phyloP scores from a whole-genome alignment of 164 flowering plant genomes.

The Stephania cephalantha region DNA sequence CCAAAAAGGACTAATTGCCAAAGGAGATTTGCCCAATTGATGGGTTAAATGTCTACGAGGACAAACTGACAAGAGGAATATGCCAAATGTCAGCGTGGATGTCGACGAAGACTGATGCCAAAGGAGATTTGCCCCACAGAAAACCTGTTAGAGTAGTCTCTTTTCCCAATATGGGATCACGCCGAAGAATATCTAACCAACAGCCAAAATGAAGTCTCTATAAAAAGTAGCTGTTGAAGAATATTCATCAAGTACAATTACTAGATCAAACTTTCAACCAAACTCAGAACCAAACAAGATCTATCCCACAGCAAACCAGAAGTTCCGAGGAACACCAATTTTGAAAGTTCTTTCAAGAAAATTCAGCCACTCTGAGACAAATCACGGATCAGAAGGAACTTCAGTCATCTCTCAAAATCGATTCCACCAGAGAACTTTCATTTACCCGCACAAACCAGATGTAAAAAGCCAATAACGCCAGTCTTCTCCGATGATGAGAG shows the following conservation, averaged over 20 bases:
- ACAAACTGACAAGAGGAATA: conserved; percentile 22
- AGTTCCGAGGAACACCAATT: not conserved
- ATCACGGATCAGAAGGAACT: conserved; percentile 3
- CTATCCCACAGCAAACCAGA: not conserved
- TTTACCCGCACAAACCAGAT: not conserved
- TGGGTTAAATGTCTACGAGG: not conserved
- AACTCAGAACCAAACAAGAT: not conserved
- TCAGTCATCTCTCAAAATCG: conserved; percentile 52
- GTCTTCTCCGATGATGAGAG: conserved; percentile 10
- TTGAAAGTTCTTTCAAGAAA: not conserved
- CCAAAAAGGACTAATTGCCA: conserved; percentile 6
- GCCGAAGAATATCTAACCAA: conserved; percentile 33
- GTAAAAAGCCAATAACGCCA: conserved; percentile 16
- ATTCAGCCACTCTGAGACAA: not conserved
- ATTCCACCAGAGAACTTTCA: conserved; percentile 36
- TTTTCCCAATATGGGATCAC: not conserved
- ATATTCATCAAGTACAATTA: not conserved
- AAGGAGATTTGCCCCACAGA: conserved; percentile 21
- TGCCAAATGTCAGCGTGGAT: conserved; percentile 21
- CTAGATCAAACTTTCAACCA: not conserved
- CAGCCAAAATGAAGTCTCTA: conserved; percentile 16
- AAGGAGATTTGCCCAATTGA: conserved; percentile 14
- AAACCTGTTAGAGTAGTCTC: not conserved
- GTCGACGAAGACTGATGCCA: conserved; percentile 16
- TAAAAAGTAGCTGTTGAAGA: not conserved